Base-by-base conservation (phyloP, 257 asterid species). In the Ehretia macrophylla region DNA sequence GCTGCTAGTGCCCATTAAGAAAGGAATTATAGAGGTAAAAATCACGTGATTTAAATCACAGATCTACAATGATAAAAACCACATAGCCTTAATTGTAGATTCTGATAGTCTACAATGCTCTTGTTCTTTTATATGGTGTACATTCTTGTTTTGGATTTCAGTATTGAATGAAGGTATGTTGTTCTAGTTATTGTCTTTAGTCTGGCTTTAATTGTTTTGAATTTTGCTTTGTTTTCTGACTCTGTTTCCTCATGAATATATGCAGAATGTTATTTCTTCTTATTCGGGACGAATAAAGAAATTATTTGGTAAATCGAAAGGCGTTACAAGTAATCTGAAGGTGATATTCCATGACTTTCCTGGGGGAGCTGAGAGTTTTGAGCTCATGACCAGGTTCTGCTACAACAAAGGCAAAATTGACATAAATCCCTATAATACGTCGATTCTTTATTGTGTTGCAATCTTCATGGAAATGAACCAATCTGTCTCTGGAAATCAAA, bases 321-420 rank as follows among this genome's bases (percentile, higher is more conserved):
- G 76, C 5, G 63, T 22, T 32, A 35, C 63, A 0, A 62, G 54
- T 0, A 68, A 65, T 63, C 62, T 81, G 18, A 90, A 87, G 88
- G 85, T 87, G 68, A 75, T 90, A 57, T 82, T 83, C 84, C 75
- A 85, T 20, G 91, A 83, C 65, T 87, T 90, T 38, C 98, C 98
- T 0, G 98, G 96, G 23, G 98, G 98, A 73, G 79, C 95, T 40
- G 78, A 79, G 13, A 73, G 75, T 62, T 90, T 90, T 55, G 96
- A 87, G 86, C 81, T 77, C 48, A 68, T 87, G 72, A 56, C 84
- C 44, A 82, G 87, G 60, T 87, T 90, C 68, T 90, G 98, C 69
- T 85, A 87, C 84, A 75, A 65, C 63, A 69, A 60, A 0, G 86
- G 91, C 46, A 72, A 40, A 53, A 55, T 85, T 55, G 66, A 68